These are phyloP conservation scores for Amaranthus tricolor DNA, from an alignment of 179 eudicot species.

Conservation along the genomic window DNA sequence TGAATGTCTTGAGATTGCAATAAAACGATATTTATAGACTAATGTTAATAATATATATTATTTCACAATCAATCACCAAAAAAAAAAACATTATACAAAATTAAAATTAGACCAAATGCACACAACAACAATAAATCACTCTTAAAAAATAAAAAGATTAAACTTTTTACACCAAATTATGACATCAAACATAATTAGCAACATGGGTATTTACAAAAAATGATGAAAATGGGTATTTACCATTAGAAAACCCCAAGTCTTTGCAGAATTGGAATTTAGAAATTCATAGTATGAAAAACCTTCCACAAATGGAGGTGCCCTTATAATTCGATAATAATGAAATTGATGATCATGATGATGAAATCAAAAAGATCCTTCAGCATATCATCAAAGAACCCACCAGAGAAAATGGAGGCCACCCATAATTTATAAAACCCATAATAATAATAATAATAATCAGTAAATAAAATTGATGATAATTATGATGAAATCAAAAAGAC, in stretches of 20 bases:
- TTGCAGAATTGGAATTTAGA: conserved; percentile 11
- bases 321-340: not conserved
- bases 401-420: conserved; percentile 14
- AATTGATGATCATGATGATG: no score
- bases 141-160: no score
- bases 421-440: conserved; percentile 15
- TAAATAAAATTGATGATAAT: conserved; percentile 1
- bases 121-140: no score
- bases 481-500: conserved; percentile 12
- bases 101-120: not conserved
- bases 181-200: no score
- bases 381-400: conserved; percentile 6
- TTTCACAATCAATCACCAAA: no score
- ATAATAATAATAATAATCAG: conserved; percentile 1
- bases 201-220: no score
- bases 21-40: no score
- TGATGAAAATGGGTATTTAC: no score
- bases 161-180: no score
- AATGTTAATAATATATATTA: no score
- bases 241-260: no score
- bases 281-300: conserved; percentile 5
- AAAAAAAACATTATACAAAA: conserved; percentile 23
- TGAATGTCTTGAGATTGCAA: no score
- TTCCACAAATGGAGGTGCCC: conserved; percentile 3
- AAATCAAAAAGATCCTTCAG: conserved; percentile 6